Evolutionary conservation across 2,329 filamentous ascomycete genomes (phyloP), one percentile per base, ranked within the genome.

Genomic region (Juglanconis sp.): DNA sequence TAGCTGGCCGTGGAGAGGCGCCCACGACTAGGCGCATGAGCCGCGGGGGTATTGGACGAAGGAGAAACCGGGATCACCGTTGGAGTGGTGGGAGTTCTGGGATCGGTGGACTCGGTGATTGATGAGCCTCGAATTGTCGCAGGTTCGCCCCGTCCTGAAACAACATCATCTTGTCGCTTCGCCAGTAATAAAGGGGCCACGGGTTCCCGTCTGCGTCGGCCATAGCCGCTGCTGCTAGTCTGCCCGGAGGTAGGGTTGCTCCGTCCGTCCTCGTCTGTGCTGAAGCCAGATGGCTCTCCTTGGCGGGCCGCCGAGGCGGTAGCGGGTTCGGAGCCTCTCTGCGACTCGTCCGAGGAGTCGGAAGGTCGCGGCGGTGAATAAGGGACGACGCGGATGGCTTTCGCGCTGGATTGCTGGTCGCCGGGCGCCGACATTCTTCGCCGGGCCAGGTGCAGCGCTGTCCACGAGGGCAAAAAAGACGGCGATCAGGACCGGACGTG

Each of bases 311-410:
- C 40, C 40, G 40, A 13, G 40, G 10, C 13, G 10, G 40, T 1
- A 13, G 10, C 40, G 40, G 40, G n/a, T 15, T n/a, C 17, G 44
- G 63, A 38, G 65, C 47, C 46, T 36, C 24, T 60, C 49, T 65
- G 67, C 35, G 68, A 61, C 30, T 60, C 57, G 3, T 58, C 48
- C 7, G 34, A 46, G 3, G 40, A 32, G 3, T 56, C 38, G 35
- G 17, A 72, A n/a, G 42, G 70, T 53, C 74, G 74, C 7, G 78
- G 77, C 49, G 79, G 79, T 30, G 78, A 77, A 65, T 81, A 81
- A 24, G 79, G 78, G 53, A 82, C 79, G 58, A 81, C 66, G 53
- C 79, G 78, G 66, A 82, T 81, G 61, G 74, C 73, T 48, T 48
- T 48, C 24, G 46, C 47, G 73, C 70, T 46, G 69, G 69, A 65